phyloP scores from a whole-genome alignment of 2,329 filamentous ascomycete species.

The Aspergillus aculeatus region DNA sequence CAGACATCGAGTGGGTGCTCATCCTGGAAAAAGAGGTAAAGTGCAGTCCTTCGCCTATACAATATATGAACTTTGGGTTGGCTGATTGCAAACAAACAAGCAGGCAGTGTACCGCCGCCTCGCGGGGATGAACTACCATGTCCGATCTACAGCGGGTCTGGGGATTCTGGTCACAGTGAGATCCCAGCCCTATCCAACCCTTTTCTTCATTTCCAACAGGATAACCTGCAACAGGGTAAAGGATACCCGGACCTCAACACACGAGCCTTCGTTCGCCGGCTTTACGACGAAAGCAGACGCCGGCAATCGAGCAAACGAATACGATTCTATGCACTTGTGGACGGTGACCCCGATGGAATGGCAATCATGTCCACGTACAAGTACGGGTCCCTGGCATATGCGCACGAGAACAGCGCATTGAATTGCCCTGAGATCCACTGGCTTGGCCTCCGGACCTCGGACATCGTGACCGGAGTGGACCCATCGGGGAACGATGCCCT shows the following conservation, averaged over 20 bases:
- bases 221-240: constrained; percentile 51
- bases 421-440: constrained; percentile 52
- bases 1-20: constrained; percentile 56
- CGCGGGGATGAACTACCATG: constrained; percentile 49
- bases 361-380: constrained; percentile 64
- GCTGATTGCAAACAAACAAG: not conserved
- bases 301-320: constrained; percentile 27
- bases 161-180: constrained; percentile 59
- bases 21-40: constrained; percentile 64
- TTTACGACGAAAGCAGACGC: constrained; percentile 34
- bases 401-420: constrained; percentile 53
- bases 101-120: constrained; percentile 62
- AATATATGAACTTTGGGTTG: not conserved
- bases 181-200: not conserved
- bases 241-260: constrained; percentile 64
- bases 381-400: constrained; percentile 57
- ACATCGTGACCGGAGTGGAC: constrained; percentile 34
- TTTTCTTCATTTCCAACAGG: not conserved
- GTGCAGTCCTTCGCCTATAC: not conserved
- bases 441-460: constrained; percentile 55
- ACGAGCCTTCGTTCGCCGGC: constrained; percentile 51
- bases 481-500: constrained; percentile 25
- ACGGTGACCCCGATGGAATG: constrained; percentile 63
- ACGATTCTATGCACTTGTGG: constrained; percentile 55
- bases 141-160: constrained; percentile 37